Conservation (phyloP, 2,329 filamentous ascomycete species). For the Trichoderma endophyticum region DNA sequence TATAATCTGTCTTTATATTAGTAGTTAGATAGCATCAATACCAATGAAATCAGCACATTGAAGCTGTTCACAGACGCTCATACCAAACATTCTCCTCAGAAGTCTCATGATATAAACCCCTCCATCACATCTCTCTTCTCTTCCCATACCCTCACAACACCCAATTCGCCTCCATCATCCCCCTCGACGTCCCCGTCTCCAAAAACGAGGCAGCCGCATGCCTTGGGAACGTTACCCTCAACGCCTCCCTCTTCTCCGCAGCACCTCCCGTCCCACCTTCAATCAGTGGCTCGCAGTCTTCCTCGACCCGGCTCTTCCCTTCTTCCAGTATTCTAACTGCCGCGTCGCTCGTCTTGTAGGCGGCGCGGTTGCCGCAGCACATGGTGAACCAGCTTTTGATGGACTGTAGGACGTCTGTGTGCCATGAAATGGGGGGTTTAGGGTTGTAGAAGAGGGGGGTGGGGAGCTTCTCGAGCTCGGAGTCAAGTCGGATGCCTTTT, state of each 20-base stretch:
- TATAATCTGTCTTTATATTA: neutral
- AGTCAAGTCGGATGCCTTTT: constrained; percentile 1
- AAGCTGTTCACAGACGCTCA: neutral
- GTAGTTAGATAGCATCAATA: neutral
- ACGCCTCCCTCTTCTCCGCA: neutral
- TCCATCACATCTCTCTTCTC: neutral
- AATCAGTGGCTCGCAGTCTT: constrained; percentile 25
- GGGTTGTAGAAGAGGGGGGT: neutral
- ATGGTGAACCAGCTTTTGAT: constrained; percentile 20
- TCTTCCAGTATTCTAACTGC: neutral
- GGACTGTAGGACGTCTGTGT: neutral
- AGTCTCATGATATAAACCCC: neutral
- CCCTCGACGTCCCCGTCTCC: constrained; percentile 39
- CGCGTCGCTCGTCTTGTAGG: constrained; percentile 4
- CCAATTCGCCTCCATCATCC: constrained; percentile 39
- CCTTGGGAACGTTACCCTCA: constrained; percentile 29
- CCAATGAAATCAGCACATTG: neutral
- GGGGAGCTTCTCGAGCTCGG: neutral
- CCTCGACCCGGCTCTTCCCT: neutral
- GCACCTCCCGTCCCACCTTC: neutral
- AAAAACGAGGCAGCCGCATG: constrained; percentile 43
- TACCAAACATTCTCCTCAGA: neutral
- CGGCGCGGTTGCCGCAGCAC: constrained; percentile 16
- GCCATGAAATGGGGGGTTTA: neutral
- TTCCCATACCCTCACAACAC: constrained; percentile 24